These are phyloP conservation scores for Trametes cinnabarina DNA, from an alignment of 768 basidiomycete genomes.

Conservation along the genomic window DNA sequence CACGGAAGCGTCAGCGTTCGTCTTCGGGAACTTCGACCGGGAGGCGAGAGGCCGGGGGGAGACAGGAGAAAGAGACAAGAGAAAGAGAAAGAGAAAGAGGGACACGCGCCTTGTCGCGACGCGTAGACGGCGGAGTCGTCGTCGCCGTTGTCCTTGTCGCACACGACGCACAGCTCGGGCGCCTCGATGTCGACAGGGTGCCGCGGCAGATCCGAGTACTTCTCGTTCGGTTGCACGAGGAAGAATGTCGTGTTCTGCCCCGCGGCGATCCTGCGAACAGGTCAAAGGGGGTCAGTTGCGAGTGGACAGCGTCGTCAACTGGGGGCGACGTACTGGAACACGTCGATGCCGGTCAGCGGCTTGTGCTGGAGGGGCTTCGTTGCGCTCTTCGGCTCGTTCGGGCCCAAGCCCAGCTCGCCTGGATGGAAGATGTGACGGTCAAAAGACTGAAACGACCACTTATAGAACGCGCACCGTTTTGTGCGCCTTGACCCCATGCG, in stretches of 20 bases:
- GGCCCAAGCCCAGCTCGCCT: slow-evolving; percentile 82
- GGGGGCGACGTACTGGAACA: slow-evolving; percentile 73
- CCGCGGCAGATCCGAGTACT: slow-evolving; percentile 73
- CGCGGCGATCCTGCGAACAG: slow-evolving; percentile 61
- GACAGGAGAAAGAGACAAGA: too few relatives aligned
- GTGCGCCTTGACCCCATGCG: slow-evolving; percentile 82
- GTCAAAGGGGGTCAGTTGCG: too few relatives aligned
- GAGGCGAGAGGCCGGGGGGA: too few relatives aligned
- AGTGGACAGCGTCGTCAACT: too few relatives aligned
- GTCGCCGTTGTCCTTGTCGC: slow-evolving; percentile 66
- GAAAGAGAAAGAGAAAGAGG: background rate
- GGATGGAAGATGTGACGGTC: background rate
- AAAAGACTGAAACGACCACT: background rate
- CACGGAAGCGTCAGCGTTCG: background rate
- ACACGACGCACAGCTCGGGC: slow-evolving; percentile 68
- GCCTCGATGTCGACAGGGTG: slow-evolving; percentile 74
- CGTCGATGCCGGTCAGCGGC: slow-evolving; percentile 73
- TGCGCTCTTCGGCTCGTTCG: slow-evolving; percentile 79
- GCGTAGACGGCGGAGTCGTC: slow-evolving; percentile 75
- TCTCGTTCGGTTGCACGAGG: slow-evolving; percentile 72
- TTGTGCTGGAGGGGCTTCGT: slow-evolving; percentile 76
- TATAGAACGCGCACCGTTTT: slow-evolving; percentile 52
- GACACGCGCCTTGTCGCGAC: slow-evolving; percentile 81
- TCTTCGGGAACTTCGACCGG: too few relatives aligned
- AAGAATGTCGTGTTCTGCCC: slow-evolving; percentile 87